Evolutionary conservation across 768 basidiomycete species (phyloP), one percentile per base, ranked within the genome.

Genomic region (Cystobasidiopsis lactophilus): DNA sequence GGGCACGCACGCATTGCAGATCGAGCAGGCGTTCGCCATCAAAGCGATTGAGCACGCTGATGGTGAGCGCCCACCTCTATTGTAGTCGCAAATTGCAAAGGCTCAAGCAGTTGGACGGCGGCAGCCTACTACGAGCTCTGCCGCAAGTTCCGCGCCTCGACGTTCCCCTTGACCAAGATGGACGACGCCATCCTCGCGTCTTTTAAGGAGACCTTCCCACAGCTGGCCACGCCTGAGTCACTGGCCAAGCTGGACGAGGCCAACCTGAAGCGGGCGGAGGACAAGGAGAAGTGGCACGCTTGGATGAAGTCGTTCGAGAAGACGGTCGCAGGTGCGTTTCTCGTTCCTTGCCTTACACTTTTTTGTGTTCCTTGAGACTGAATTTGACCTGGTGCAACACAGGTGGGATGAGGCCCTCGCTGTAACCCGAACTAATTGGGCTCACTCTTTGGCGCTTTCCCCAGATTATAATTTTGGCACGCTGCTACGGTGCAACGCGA

Each of bases 161-260:
- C 18, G 14, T 3, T 56, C 4, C 39, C 21, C n/a, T 31, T 56
- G 3, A 56, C 55, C 16, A 52, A 52, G 44, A 66, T 80, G 59
- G 93, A 98, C 67, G 85, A 95, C 65, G 86, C 88, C 65, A 84
- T 98, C 64, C 83, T 74, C 66, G 74, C 79, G 30, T 76, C 88
- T 64, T 74, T 80, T 53, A 72, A 78, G 65, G 65, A 70, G 56
- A 70, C 71, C 24, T 98, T 98, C 70, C 89, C 93, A 19, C 86
- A 95, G 66, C 73, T 73, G 52, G 64, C 65, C 23, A 60, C 65
- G 52, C 64, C 69, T 43, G 68, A 67, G 31, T 69, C 70, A 33
- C 67, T 81, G 18, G 58, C 63, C 44, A 67, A 74, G 60, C 69
- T 96, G 4, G 79, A 91, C 65, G 93, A 98, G 66, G 81, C 88